Evolutionary conservation across 2,329 filamentous ascomycete genomes (phyloP).

Genomic region (Helicocarpus griseus): DNA sequence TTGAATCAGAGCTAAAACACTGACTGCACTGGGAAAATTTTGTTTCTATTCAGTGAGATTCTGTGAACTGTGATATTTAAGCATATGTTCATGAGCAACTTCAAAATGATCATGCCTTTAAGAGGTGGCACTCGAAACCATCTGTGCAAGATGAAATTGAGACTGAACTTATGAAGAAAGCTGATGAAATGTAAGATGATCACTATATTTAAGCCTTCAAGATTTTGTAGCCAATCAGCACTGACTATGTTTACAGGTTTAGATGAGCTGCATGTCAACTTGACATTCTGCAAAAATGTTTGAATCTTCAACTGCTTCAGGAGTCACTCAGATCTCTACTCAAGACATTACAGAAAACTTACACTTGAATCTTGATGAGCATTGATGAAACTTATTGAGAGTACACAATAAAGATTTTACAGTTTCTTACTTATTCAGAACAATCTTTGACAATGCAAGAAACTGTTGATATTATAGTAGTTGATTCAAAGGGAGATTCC

Average conservation of each 20-base stretch:
- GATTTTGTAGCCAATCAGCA: neutral
- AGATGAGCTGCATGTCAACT: conserved; percentile 20
- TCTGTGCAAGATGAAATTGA: conserved; percentile 10
- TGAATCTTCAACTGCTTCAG: conserved; percentile 10
- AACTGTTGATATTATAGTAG: conserved; percentile 10
- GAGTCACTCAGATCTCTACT: conserved; percentile 14
- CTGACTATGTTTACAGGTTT: conserved; percentile 15
- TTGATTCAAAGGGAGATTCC: conserved; percentile 7
- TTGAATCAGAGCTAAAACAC: conserved; percentile 6
- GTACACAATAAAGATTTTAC: conserved; percentile 11
- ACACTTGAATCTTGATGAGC: conserved; percentile 13
- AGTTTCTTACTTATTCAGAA: conserved; percentile 14
- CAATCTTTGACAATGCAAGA: conserved; percentile 12
- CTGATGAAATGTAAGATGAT: conserved; percentile 13
- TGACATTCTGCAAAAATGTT: conserved; percentile 15
- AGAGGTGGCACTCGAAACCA: conserved; percentile 6
- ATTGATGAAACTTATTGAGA: conserved; percentile 9
- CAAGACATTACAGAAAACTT: conserved; percentile 18
- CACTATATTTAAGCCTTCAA: neutral
- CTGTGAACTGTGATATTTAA: conserved; percentile 42
- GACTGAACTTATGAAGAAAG: conserved; percentile 8
- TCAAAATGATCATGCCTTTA: neutral
- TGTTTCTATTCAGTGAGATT: neutral
- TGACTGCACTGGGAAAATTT: neutral
- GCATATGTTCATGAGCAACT: neutral